Evolutionary conservation across 805 yeast genomes (phyloP), one percentile per base, ranked within the genome.

Genomic region (Cyberlindnera amylophila): DNA sequence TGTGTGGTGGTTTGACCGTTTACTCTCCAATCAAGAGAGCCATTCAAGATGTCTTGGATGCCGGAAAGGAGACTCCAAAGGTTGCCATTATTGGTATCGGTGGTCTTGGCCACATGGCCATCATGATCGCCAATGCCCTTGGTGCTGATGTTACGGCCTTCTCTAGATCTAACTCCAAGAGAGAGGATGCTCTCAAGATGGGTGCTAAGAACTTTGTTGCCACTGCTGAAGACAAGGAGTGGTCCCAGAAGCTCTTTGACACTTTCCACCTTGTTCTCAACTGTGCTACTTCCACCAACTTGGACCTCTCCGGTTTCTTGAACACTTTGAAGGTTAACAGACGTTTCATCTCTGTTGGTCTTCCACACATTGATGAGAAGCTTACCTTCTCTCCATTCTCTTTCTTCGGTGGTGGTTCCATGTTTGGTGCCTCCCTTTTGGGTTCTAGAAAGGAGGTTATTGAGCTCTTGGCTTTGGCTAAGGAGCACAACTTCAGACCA

Each of bases 1-100:
- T 82, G 66, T 84, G 91, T 68, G 91, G 87, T 42, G 91, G 91
- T 42, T 66, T 81, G 58, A 84, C 91, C 12, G 81, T 78, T 11
- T 83, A 66, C 65, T 74, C 86, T 8, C 91, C 91, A 41, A 62
- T 84, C 52, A 66, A 73, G 45, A 70, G 81, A 61, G 55, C 55
- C 24, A 53, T 57, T 21, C 37, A 50, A 40, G 58, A 49, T 34
- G 35, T 51, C 12, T 27, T 55, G 17, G 48, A 35, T 2, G 45
- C 45, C 24, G 52, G 56, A 34, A 42, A 47, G 38, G 36, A 31
- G 14, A 40, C 44, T 7, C 62, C 66, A 58, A 67, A 68, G 42
- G 76, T 76, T 37, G 82, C 78, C 51, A 65, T 78, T 46, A 62
- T 75, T 38, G 81, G 80, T 47, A 70, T 75, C 50, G 81, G 81